Conservation (phyloP, 2,329 filamentous ascomycete species). For the Alternaria alternata region DNA sequence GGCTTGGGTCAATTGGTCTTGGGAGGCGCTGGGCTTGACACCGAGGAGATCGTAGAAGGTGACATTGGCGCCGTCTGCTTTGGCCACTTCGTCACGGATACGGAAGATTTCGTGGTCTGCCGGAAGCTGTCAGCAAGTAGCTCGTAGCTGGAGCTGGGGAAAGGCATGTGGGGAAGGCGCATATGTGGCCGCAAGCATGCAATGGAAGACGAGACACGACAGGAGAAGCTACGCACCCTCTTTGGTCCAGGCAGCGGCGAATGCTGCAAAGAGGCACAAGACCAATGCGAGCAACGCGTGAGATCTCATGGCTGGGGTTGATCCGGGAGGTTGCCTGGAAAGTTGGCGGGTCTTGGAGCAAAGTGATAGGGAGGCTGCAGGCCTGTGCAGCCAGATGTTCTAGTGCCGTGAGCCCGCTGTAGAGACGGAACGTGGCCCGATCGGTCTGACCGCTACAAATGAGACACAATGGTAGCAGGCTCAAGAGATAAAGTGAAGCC, state of each 20-base stretch:
- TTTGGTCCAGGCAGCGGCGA: slow-evolving; percentile 83
- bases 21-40: slow-evolving; percentile 73
- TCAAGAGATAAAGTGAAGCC: slow-evolving; percentile 12
- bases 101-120: slow-evolving; percentile 98
- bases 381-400: slow-evolving; percentile 34
- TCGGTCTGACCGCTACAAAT: slow-evolving; percentile 14
- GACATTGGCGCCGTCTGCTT: slow-evolving; percentile 76
- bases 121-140: slow-evolving; percentile 29
- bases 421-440: slow-evolving; percentile 39
- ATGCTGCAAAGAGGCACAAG: slow-evolving; percentile 72
- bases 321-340: slow-evolving; percentile 20
- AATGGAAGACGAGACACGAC: slow-evolving; percentile 13
- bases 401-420: slow-evolving; percentile 31
- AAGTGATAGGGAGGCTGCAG: slow-evolving; percentile 40
- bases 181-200: slow-evolving; percentile 10
- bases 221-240: slow-evolving; percentile 67
- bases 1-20: slow-evolving; percentile 91
- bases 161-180: slow-evolving; percentile 20
- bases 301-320: slow-evolving; percentile 70
- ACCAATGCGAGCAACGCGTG: slow-evolving; percentile 69
- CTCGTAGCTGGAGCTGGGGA: slow-evolving; percentile 4
- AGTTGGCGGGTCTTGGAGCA: slow-evolving; percentile 28
- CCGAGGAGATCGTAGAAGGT: slow-evolving; percentile 96
- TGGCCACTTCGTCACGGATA: slow-evolving; percentile 83
- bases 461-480: slow-evolving; percentile 16